Base-by-base conservation (phyloP, 139 green algal genomes). In the Parachlorella kessleri region DNA sequence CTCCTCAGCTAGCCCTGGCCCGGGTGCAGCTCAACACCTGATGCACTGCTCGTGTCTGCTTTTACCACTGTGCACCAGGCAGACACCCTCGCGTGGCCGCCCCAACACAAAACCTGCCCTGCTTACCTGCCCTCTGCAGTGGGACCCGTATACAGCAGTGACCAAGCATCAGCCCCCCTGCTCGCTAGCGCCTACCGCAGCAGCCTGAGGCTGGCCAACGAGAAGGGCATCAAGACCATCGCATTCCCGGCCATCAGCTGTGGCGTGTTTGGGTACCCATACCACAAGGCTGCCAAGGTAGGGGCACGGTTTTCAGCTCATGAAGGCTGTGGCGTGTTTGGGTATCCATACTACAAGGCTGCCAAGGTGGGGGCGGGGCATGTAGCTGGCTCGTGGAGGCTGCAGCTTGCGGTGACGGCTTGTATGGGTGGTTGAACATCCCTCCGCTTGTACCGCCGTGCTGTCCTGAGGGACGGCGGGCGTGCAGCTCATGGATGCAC, bases 231-330 rank as follows among this genome's bases (percentile, higher is more conserved):
- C 6, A 77, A 78, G 28, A 89, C 79, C 6, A 53, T 98, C 4
- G 93, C 93, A 14, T 98, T 98, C 79, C 93, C 94, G 1, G 94
- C 93, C 53, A 96, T 98, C 80, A 92, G 81, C 78, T 97, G 92
- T 14, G 94, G 94, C 2, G 88, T 98, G 30, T 98, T 89, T 79
- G 91, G 78, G 4, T 98, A 97, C 80, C 93, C 94, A 0, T 63
- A 89, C 1, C 37, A 83, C 5, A 78, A 91, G 42, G 94, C 92
- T 9, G 93, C 92, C 9, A 67, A 92, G 79, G 92, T 95, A 75
- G 5, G 78, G 28, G 3, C 33, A 37, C n/a, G n/a, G n/a, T n/a
- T n/a, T n/a, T n/a, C n/a, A n/a, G n/a, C n/a, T n/a, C n/a, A n/a
- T n/a, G n/a, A n/a, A n/a, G n/a, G n/a, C 78, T 97, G 92, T 14